These are phyloP conservation scores for Citrus sp. DNA, from an alignment of 345 rosid species.

Conservation along the genomic window DNA sequence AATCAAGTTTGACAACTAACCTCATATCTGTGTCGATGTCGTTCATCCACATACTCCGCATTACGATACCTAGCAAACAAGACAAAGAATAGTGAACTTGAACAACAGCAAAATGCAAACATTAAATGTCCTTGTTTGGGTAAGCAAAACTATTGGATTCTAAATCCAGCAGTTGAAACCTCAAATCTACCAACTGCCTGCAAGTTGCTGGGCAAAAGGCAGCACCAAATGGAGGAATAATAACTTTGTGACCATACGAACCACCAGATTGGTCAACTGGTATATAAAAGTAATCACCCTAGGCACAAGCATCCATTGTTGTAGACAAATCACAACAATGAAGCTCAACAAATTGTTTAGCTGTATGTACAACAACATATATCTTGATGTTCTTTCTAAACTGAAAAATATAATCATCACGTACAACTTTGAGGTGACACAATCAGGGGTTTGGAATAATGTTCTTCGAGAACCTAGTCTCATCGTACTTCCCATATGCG, in stretches of 20 bases:
- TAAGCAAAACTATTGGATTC: not conserved
- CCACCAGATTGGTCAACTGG: not conserved
- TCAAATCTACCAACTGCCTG: not conserved
- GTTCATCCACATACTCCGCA: slow-evolving; percentile 57
- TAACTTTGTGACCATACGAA: not conserved
- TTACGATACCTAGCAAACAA: slow-evolving; percentile 60
- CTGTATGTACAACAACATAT: not conserved
- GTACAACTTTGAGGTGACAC: slow-evolving; percentile 82
- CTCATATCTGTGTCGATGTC: slow-evolving; percentile 97
- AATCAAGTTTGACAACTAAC: slow-evolving; percentile 35
- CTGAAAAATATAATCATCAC: slow-evolving; percentile 17
- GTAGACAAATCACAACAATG: slow-evolving; percentile 4
- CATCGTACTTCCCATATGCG: slow-evolving; percentile 99
- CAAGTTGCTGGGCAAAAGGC: not conserved
- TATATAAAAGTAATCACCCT: not conserved
- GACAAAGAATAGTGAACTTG: not conserved
- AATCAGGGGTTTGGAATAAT: slow-evolving; percentile 58
- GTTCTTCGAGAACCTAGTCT: slow-evolving; percentile 92
- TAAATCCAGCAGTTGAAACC: not conserved
- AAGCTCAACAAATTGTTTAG: not conserved
- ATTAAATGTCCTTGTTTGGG: not conserved
- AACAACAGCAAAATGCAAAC: not conserved
- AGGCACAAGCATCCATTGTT: slow-evolving; percentile 4
- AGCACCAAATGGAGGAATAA: not conserved
- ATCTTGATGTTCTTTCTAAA: not conserved